phyloP scores from a whole-genome alignment of 805 yeast species.

The Wickerhamomyces subpelliculosus region DNA sequence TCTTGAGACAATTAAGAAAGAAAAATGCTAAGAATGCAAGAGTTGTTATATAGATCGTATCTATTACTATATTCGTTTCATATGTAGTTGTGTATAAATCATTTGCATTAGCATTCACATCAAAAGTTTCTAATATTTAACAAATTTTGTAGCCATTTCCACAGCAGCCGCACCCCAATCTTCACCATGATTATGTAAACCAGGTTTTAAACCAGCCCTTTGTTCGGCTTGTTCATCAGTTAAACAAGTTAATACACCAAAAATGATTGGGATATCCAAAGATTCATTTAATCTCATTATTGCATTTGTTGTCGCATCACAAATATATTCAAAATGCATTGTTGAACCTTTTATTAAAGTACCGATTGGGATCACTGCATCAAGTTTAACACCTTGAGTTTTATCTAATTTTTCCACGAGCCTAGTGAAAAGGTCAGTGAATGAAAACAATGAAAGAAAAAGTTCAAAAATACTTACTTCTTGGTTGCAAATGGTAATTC shows the following conservation, averaged over 20 bases:
- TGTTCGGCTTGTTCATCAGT: slow-evolving; percentile 91
- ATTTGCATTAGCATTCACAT: not conserved
- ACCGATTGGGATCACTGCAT: slow-evolving; percentile 91
- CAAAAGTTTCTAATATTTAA: slow-evolving; percentile 1
- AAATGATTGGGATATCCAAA: slow-evolving; percentile 72
- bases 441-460: slow-evolving; percentile 6
- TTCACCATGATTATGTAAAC: slow-evolving; percentile 90
- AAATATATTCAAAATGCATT: slow-evolving; percentile 96
- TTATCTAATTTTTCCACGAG: slow-evolving; percentile 27
- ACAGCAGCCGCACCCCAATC: slow-evolving; percentile 99
- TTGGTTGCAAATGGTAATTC: slow-evolving; percentile 85
- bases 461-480: slow-evolving; percentile 16
- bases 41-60: not conserved
- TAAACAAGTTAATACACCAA: slow-evolving; percentile 88
- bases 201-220: slow-evolving; percentile 83
- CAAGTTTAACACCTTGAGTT: slow-evolving; percentile 42
- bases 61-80: not conserved
- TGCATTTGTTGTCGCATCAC: slow-evolving; percentile 81
- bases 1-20: slow-evolving; percentile 49
- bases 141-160: slow-evolving; percentile 68
- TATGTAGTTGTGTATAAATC: not conserved
- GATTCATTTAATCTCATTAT: slow-evolving; percentile 76
- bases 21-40: slow-evolving; percentile 15
- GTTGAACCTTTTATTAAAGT: slow-evolving; percentile 93
- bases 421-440: slow-evolving; percentile 9